phyloP scores from a whole-genome alignment of 1,284 basidiomycete genomes.

The Uromyces viciae-fabae region DNA sequence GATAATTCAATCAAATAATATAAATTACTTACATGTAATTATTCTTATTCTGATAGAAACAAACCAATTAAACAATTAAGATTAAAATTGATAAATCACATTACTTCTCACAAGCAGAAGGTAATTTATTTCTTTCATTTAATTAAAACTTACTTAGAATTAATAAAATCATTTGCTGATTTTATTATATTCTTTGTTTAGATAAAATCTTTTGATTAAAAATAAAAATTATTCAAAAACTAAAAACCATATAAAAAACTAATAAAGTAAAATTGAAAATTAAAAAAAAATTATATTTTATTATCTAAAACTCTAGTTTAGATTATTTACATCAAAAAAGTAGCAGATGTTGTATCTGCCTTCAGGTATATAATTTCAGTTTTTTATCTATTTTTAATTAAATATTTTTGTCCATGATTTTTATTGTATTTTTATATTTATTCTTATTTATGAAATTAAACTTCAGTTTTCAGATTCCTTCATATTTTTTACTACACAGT shows the following conservation, averaged over 20 bases:
- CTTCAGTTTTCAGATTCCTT: neutral
- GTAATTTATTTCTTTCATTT: no score
- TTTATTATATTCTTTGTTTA: neutral
- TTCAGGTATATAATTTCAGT: neutral
- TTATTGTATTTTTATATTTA: neutral
- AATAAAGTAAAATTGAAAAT: neutral
- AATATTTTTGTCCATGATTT: neutral
- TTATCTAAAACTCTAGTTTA: no score
- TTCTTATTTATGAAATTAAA: neutral
- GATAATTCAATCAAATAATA: no score
- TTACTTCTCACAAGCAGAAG: no score
- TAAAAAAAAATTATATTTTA: neutral
- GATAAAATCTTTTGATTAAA: neutral
- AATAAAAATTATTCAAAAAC: neutral
- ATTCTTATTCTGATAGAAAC: no score
- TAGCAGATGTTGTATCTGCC: no score
- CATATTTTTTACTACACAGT: no score
- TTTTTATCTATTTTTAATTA: neutral
- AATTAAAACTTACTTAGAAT: neutral
- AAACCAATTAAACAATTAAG: no score
- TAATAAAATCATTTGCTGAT: neutral
- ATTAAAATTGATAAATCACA: no score
- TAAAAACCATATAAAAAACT: neutral
- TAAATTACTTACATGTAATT: no score
- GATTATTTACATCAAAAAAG: no score